phyloP scores from a whole-genome alignment of 805 yeast species.

The Hanseniaspora mollemarum region DNA sequence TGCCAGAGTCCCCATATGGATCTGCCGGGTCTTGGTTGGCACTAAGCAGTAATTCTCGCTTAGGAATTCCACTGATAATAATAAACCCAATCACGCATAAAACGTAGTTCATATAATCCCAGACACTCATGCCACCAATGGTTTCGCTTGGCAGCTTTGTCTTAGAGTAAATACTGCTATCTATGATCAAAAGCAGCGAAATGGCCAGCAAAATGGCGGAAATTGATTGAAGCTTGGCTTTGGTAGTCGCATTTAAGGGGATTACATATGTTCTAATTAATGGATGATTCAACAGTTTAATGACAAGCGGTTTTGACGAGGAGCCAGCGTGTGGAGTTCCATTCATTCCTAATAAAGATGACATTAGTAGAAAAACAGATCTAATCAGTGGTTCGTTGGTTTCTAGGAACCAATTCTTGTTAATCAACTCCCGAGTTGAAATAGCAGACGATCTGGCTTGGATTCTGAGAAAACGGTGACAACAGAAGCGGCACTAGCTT shows the following conservation, averaged over 20 bases:
- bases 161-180: slow-evolving; percentile 11
- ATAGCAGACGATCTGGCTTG: no score
- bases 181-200: slow-evolving; percentile 11
- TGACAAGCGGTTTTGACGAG: slow-evolving; percentile 2
- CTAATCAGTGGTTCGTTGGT: neutral
- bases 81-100: slow-evolving; percentile 12
- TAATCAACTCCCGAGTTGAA: no score
- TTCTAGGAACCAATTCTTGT: no score
- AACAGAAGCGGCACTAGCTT: no score
- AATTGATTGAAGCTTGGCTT: slow-evolving; percentile 11
- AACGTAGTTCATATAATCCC: slow-evolving; percentile 15
- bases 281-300: slow-evolving; percentile 13
- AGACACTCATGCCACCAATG: slow-evolving; percentile 12
- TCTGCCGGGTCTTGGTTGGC: slow-evolving; percentile 18
- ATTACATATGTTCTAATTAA: slow-evolving; percentile 10
- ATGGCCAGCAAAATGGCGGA: slow-evolving; percentile 13
- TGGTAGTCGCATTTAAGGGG: slow-evolving; percentile 6
- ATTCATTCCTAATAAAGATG: slow-evolving; percentile 16
- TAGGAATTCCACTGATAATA: slow-evolving; percentile 14
- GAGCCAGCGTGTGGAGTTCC: slow-evolving; percentile 28
- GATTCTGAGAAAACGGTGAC: no score
- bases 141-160: slow-evolving; percentile 11
- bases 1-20: slow-evolving; percentile 38
- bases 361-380: neutral
- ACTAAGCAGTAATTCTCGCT: slow-evolving; percentile 1